These are phyloP conservation scores for Penicillium herquei DNA, from an alignment of 495 filamentous ascomycete genomes.

Conservation along the genomic window DNA sequence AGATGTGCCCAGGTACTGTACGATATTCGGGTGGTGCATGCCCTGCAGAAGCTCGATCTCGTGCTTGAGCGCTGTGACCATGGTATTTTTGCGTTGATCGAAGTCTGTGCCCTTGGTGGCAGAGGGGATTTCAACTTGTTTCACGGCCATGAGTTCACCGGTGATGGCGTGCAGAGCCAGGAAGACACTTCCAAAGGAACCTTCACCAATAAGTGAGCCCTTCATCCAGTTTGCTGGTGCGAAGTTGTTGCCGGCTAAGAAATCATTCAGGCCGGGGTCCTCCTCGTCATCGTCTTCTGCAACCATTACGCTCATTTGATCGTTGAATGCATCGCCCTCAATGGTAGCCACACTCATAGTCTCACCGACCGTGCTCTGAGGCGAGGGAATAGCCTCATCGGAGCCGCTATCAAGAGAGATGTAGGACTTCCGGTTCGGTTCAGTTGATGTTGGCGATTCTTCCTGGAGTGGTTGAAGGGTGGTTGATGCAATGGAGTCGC, in stretches of 20 bases:
- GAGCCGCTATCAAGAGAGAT: slow-evolving; percentile 90
- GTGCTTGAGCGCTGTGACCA: slow-evolving; percentile 95
- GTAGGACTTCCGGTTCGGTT: slow-evolving; percentile 92
- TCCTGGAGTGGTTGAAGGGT: slow-evolving; percentile 88
- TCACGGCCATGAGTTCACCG: slow-evolving; percentile 96
- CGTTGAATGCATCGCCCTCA: slow-evolving; percentile 65
- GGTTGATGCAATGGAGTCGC: slow-evolving; percentile 84
- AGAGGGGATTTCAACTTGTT: slow-evolving; percentile 93
- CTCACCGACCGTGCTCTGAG: slow-evolving; percentile 82
- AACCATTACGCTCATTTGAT: slow-evolving; percentile 59
- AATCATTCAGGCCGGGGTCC: slow-evolving; percentile 63
- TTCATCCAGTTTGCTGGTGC: slow-evolving; percentile 99
- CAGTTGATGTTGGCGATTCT: slow-evolving; percentile 69
- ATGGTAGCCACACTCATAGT: slow-evolving; percentile 67
- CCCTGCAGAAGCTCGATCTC: slow-evolving; percentile 94
- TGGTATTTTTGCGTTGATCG: slow-evolving; percentile 90
- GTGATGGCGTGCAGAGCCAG: slow-evolving; percentile 96
- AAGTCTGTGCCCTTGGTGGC: slow-evolving; percentile 72
- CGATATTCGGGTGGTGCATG: slow-evolving; percentile 94
- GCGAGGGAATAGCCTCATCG: slow-evolving; percentile 67
- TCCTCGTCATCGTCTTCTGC: slow-evolving; percentile 74
- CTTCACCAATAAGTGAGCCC: slow-evolving; percentile 92
- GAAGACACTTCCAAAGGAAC: slow-evolving; percentile 95
- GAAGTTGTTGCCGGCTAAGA: slow-evolving; percentile 89
- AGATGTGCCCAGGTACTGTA: slow-evolving; percentile 93